Evolutionary conservation across 495 filamentous ascomycete species (phyloP), one percentile per base, ranked within the genome.

Genomic region (Penicillium herquei): DNA sequence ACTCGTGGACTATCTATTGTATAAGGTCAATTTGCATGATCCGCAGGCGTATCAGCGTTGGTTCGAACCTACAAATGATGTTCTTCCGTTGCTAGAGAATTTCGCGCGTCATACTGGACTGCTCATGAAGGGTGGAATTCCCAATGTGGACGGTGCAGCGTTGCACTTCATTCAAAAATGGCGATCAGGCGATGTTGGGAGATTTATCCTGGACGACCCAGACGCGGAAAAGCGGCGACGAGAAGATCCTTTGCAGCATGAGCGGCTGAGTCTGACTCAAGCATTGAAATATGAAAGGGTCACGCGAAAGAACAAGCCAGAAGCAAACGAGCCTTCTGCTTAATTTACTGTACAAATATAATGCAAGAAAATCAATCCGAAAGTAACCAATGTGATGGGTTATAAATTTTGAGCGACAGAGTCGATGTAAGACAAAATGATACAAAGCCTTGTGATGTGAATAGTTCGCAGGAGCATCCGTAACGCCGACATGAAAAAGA

Each of bases 1-100:
- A 3, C 59, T 98, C 17, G 92, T 89, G 9, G 94, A 98, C 63
- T 98, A 95, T 66, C 71, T 98, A 31, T 80, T 98, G 18, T 98
- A 84, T 70, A 84, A 84, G 40, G 74, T 98, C 32, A 98, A 98
- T 59, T 63, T 80, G 39, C 70, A 77, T 40, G 71, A 83, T 55
- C 74, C 83, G 1, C 42, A 54, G 16, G 66, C 80, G 37, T 97
- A 97, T 67, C 52, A 72, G 16, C 74, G 80, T 12, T 90, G 89
- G 70, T 81, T 78, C 39, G 53, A 63, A 11, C 89, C 92, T 11
- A 97, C 94, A 1, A 96, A 98, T 67, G 89, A 96, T 54, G 74
- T 96, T 14, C 61, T 74, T 35, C 76, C 79, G 17, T 81, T 96
- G 7, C 72, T 98, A 13, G 78, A 84, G 12, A 79, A 68, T 0